Percentiles rank a stretch among this genome's conserved stretches.
These are phyloP conservation scores for Cryptococcus amylolentus DNA, from an alignment of 1,284 basidiomycete genomes.

Conservation along the genomic window DNA sequence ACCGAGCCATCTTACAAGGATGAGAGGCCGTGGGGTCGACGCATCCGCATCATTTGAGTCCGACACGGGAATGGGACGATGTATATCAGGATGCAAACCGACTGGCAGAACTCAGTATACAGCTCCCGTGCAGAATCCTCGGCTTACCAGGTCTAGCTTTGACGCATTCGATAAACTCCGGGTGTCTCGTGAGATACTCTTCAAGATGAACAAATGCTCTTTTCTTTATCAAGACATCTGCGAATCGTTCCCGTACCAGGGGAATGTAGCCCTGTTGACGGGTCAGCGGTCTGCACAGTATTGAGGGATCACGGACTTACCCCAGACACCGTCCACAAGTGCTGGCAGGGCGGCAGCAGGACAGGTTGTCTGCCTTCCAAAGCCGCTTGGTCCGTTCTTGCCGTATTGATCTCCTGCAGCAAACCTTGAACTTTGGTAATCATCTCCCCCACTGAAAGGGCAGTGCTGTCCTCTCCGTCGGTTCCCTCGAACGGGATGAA, in stretches of 20 bases:
- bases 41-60: conserved; percentile 15
- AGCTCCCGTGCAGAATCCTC: too few species aligned
- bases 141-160: conserved; percentile 37
- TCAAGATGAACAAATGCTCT: conserved; percentile 48
- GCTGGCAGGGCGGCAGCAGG: conserved; percentile 42
- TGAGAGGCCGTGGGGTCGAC: conserved; percentile 28
- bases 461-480: conserved; percentile 48
- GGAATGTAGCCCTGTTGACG: conserved; percentile 36
- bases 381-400: conserved; percentile 15
- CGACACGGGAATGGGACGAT: conserved; percentile 16
- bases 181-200: conserved; percentile 49
- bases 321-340: conserved; percentile 49
- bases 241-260: conserved; percentile 44
- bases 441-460: conserved; percentile 48
- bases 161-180: conserved; percentile 40
- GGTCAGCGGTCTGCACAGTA: neutral
- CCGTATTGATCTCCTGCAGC: conserved; percentile 35
- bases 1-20: conserved; percentile 47
- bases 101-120: conserved; percentile 8
- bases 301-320: conserved; percentile 17
- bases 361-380: conserved; percentile 18
- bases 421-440: conserved; percentile 43
- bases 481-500: conserved; percentile 49
- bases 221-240: conserved; percentile 45
- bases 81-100: conserved; percentile 44